phyloP scores from a whole-genome alignment of 768 basidiomycete genomes.

The Mycena rosella region DNA sequence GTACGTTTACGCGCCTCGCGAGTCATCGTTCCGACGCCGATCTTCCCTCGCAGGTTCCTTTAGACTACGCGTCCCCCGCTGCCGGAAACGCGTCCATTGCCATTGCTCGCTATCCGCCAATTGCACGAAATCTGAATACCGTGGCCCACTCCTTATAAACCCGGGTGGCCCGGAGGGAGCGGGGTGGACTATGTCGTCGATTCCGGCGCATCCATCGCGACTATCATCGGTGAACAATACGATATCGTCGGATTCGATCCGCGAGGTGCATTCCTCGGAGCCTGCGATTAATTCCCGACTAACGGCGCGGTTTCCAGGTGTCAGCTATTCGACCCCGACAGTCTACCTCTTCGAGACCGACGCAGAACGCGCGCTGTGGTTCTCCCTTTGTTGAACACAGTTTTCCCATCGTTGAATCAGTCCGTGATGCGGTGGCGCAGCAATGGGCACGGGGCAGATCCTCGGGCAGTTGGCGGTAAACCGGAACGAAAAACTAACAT shows the following conservation, averaged over 20 bases:
- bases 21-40: no score
- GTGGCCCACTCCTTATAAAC: constrained; percentile 31
- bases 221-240: constrained; percentile 23
- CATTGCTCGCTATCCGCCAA: constrained; percentile 14
- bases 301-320: constrained; percentile 14
- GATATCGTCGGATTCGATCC: constrained; percentile 11
- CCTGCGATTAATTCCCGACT: neutral
- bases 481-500: constrained; percentile 1
- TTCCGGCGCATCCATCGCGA: neutral
- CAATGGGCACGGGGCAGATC: constrained; percentile 15
- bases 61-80: constrained; percentile 30
- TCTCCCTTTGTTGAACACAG: neutral
- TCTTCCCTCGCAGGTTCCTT: constrained; percentile 4
- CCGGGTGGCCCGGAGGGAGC: constrained; percentile 31
- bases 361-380: constrained; percentile 14
- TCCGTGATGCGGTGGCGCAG: constrained; percentile 8
- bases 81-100: constrained; percentile 24
- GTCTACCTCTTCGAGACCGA: constrained; percentile 22
- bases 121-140: constrained; percentile 10
- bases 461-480: constrained; percentile 8
- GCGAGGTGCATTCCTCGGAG: constrained; percentile 1
- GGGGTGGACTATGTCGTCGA: constrained; percentile 23
- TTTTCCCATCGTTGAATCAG: neutral
- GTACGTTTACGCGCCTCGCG: constrained; percentile 39
- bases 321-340: constrained; percentile 24